phyloP scores from a whole-genome alignment of 495 filamentous ascomycete species.

The Penicillium canariense region DNA sequence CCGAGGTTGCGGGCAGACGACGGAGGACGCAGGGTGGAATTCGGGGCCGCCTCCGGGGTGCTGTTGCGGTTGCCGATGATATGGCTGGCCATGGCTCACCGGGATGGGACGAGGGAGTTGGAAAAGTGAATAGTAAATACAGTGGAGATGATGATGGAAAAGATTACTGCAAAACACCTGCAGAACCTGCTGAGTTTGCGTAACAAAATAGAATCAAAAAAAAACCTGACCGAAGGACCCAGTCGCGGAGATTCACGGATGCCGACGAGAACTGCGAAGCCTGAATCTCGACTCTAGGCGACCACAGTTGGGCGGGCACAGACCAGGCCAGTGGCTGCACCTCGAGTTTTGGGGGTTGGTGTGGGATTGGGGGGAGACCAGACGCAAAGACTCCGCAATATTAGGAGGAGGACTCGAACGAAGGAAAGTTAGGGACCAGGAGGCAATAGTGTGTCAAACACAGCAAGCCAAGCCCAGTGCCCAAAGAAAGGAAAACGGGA shows the following conservation, averaged over 20 bases:
- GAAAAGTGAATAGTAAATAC: slow-evolving; percentile 40
- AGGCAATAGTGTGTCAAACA: slow-evolving; percentile 53
- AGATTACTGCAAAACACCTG: slow-evolving; percentile 65
- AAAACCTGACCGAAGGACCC: slow-evolving; percentile 14
- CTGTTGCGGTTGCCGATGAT: slow-evolving; percentile 92
- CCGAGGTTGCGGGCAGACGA: slow-evolving; percentile 76
- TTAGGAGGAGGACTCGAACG: slow-evolving; percentile 28
- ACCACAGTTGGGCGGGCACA: slow-evolving; percentile 40
- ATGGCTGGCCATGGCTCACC: slow-evolving; percentile 49
- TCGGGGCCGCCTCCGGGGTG: slow-evolving; percentile 85
- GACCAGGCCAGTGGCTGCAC: slow-evolving; percentile 55
- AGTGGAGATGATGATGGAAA: slow-evolving; percentile 27
- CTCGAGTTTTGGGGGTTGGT: slow-evolving; percentile 11
- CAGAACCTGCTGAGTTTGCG: slow-evolving; percentile 88
- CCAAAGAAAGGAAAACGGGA: slow-evolving; percentile 30
- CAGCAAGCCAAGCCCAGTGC: slow-evolving; percentile 35
- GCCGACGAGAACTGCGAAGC: slow-evolving; percentile 15
- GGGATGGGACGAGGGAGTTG: slow-evolving; percentile 11
- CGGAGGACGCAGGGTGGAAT: slow-evolving; percentile 87
- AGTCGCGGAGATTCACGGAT: slow-evolving; percentile 19
- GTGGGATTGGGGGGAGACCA: slow-evolving; percentile 11
- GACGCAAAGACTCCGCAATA: slow-evolving; percentile 19
- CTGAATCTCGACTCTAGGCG: slow-evolving; percentile 31
- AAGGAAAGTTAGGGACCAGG: slow-evolving; percentile 40
- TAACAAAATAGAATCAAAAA: slow-evolving; percentile 27